These are phyloP conservation scores for Calocybe gangraenosa DNA, from an alignment of 768 basidiomycete species.

Conservation along the genomic window DNA sequence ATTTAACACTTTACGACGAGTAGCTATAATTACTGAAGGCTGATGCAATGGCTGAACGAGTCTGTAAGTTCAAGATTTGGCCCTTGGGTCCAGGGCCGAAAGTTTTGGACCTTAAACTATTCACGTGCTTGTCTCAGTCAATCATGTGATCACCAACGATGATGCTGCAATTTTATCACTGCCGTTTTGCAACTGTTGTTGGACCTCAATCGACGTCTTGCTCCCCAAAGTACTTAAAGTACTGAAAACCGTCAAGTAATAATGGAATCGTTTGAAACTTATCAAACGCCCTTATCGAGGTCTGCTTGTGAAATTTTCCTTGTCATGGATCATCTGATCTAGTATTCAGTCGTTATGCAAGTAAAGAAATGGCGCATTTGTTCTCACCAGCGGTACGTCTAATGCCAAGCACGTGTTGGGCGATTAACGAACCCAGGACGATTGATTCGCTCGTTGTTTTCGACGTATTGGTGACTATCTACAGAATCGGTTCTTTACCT, in stretches of 20 bases:
- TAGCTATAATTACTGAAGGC: no score
- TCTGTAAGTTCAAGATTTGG: no score
- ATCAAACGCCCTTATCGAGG: slow-evolving; percentile 83
- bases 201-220: no score
- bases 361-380: slow-evolving; percentile 96
- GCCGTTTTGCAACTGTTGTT: no score
- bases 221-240: no score
- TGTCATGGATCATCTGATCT: slow-evolving; percentile 6
- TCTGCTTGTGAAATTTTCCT: slow-evolving; percentile 21
- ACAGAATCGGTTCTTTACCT: slow-evolving; percentile 92
- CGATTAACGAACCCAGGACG: no score
- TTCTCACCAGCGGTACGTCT: slow-evolving; percentile 86
- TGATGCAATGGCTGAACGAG: no score
- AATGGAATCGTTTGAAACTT: slow-evolving; percentile 65
- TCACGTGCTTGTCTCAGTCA: no score
- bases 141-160: background rate
- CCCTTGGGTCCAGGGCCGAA: no score
- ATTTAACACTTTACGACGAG: slow-evolving; percentile 5
- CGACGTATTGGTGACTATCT: background rate
- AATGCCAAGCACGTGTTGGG: background rate
- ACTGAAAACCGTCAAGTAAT: background rate
- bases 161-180: background rate
- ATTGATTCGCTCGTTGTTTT: background rate
- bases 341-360: slow-evolving; percentile 85
- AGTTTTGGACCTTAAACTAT: no score